These are phyloP conservation scores for Botrytis squamosa DNA, from an alignment of 2,329 filamentous ascomycete genomes.

Conservation along the genomic window DNA sequence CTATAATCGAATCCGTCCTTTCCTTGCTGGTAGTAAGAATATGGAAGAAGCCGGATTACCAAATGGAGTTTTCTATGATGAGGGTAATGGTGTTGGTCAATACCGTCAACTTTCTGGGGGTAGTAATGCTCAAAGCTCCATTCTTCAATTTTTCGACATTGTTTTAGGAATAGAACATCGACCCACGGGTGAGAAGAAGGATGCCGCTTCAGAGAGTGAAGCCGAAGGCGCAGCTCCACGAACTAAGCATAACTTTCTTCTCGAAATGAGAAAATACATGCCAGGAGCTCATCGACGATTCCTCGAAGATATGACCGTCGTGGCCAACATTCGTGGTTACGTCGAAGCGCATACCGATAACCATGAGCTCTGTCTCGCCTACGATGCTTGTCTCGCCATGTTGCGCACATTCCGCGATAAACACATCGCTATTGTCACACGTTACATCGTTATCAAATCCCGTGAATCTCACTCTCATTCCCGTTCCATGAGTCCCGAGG, in stretches of 20 bases:
- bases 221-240: conserved; percentile 47
- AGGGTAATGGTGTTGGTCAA: conserved; percentile 62
- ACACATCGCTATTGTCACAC: conserved; percentile 92
- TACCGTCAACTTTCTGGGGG: conserved; percentile 89
- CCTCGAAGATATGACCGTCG: conserved; percentile 71
- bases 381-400: conserved; percentile 85
- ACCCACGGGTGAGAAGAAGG: conserved; percentile 73
- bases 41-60: conserved; percentile 94
- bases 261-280: conserved; percentile 98
- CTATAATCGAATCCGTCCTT: conserved; percentile 94
- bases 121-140: conserved; percentile 93
- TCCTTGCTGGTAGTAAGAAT: conserved; percentile 94
- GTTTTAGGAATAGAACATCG: conserved; percentile 86
- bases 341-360: conserved; percentile 64
- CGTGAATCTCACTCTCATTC: conserved; percentile 67
- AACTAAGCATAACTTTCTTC: conserved; percentile 82
- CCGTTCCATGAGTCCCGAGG: conserved; percentile 51
- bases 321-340: conserved; percentile 85
- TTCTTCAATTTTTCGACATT: conserved; percentile 97
- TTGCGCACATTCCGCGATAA: conserved; percentile 66
- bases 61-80: conserved; percentile 82
- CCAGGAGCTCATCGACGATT: conserved; percentile 89
- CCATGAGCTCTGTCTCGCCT: conserved; percentile 70
- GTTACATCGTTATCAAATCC: conserved; percentile 91
- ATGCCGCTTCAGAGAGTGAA: conserved; percentile 48